These are phyloP conservation scores for Tylopilus intermedius DNA, from an alignment of 768 basidiomycete genomes.

Conservation along the genomic window DNA sequence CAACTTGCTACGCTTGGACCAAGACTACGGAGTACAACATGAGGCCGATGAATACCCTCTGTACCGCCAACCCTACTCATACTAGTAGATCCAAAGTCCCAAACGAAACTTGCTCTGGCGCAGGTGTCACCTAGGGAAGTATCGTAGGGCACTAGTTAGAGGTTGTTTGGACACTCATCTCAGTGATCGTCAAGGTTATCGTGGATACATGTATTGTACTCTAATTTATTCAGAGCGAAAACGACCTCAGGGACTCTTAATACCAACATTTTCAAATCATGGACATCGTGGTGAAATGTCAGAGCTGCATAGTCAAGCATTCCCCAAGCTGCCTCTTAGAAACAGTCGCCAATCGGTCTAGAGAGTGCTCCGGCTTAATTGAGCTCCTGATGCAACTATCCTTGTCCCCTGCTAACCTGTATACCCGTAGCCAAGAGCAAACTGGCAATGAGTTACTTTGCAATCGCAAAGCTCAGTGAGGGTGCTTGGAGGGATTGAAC, in stretches of 20 bases:
- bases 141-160: background rate
- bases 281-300: constrained; percentile 35
- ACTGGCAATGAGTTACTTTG: constrained; percentile 54
- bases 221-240: background rate
- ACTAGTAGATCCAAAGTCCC: background rate
- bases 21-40: constrained; percentile 29
- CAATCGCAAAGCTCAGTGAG: constrained; percentile 28
- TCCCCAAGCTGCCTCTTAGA: constrained; percentile 39
- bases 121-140: background rate
- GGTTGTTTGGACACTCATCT: background rate
- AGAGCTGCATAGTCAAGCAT: constrained; percentile 75
- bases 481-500: constrained; percentile 4
- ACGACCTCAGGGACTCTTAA: background rate
- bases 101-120: background rate
- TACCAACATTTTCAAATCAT: background rate
- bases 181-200: background rate
- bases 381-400: constrained; percentile 38
- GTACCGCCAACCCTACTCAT: constrained; percentile 30
- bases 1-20: constrained; percentile 24
- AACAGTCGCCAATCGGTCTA: constrained; percentile 35
- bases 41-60: constrained; percentile 25
- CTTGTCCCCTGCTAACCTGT: constrained; percentile 40
- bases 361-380: constrained; percentile 80
- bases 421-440: constrained; percentile 49
- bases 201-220: background rate